Evolutionary conservation across 352 stramenopile species (phyloP).

Genomic region (Discostella stelligera): DNA sequence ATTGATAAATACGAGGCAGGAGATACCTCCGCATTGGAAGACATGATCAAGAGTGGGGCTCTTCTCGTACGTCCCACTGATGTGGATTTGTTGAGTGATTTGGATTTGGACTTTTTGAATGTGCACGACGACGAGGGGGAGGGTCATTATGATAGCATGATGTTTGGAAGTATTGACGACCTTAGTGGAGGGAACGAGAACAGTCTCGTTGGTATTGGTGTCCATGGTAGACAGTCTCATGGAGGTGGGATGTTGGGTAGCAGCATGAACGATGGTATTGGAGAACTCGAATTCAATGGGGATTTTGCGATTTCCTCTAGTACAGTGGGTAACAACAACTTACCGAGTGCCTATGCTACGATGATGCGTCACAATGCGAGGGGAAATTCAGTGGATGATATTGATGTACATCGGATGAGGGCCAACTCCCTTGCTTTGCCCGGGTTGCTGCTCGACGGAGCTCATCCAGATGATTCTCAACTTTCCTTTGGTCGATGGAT

Average conservation of each 20-base stretch:
- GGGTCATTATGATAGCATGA: conserved; percentile 15
- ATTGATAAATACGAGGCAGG: conserved; percentile 76
- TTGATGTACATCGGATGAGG: conserved; percentile 38
- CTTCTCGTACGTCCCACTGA: conserved; percentile 56
- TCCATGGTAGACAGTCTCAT: background rate
- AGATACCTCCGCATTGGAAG: conserved; percentile 65
- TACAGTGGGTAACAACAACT: background rate
- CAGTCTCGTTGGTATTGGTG: background rate
- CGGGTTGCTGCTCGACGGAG: conserved; percentile 43
- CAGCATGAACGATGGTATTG: conserved; percentile 56
- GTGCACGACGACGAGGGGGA: conserved; percentile 54
- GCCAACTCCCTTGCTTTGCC: conserved; percentile 54
- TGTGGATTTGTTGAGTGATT: conserved; percentile 75
- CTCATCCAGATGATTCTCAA: conserved; percentile 21
- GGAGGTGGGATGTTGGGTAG: background rate
- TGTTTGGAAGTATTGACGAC: conserved; percentile 48
- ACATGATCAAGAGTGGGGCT: conserved; percentile 66
- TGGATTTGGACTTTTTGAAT: conserved; percentile 81
- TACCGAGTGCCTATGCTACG: conserved; percentile 3
- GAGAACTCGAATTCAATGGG: conserved; percentile 70
- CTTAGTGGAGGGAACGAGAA: conserved; percentile 8
- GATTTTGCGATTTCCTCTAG: conserved; percentile 26
- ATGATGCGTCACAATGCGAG: conserved; percentile 3
- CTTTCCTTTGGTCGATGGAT: conserved; percentile 55
- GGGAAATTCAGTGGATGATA: conserved; percentile 28